These are phyloP conservation scores for Esteya vermicola DNA, from an alignment of 2,329 filamentous ascomycete genomes.

Conservation along the genomic window DNA sequence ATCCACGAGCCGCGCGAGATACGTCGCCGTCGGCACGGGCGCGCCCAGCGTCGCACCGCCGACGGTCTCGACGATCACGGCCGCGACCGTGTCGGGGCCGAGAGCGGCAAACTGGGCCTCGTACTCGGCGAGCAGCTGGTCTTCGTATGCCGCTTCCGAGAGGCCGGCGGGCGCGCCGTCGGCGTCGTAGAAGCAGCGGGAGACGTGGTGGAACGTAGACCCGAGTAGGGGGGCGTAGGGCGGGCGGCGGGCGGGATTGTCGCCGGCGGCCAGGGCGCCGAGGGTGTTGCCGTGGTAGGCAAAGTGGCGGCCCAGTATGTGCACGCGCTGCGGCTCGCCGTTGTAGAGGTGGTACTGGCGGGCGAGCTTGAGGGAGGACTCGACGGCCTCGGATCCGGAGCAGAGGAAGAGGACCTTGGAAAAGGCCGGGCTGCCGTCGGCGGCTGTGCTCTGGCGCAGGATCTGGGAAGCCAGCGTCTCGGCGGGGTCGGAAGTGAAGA, in stretches of 20 bases:
- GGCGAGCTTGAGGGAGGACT: not conserved
- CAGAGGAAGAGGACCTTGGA: not conserved
- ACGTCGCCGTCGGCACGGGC: no score
- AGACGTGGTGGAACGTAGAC: not conserved
- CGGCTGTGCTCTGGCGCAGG: no score
- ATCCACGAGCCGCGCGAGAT: no score
- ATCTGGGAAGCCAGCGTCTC: no score
- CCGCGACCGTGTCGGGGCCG: not conserved
- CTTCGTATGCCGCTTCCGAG: not conserved
- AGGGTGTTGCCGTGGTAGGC: not conserved
- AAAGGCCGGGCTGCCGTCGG: no score
- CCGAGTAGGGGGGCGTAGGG: not conserved
- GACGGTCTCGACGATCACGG: not conserved
- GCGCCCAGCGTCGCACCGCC: not conserved
- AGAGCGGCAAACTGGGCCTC: not conserved
- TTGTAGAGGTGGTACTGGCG: not conserved
- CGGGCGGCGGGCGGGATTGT: not conserved
- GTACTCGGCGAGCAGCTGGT: not conserved
- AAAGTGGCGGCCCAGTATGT: not conserved
- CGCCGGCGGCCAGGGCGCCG: not conserved
- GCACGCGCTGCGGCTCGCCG: not conserved
- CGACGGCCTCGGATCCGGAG: not conserved
- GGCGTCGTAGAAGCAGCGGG: not conserved
- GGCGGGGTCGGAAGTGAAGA: no score
- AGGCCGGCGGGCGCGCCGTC: not conserved